Percentiles rank a stretch among this genome's conserved stretches.
Conservation (phyloP, 306 rosid genomes). For the Macrotyloma uniflorum region DNA sequence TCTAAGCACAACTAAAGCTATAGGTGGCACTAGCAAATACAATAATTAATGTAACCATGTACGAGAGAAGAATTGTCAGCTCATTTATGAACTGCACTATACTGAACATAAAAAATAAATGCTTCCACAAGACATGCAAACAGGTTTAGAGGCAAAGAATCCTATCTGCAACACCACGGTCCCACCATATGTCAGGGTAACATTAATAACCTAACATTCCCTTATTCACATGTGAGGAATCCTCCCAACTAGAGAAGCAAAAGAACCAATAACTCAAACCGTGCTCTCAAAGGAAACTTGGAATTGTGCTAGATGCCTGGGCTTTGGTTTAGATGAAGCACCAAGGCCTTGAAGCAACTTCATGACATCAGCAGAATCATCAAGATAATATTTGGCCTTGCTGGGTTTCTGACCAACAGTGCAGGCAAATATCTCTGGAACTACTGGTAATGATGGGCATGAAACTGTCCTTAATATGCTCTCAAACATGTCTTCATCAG, state of each 20-base stretch:
- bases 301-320: constrained; percentile 50
- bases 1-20: constrained; percentile 35
- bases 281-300: constrained; percentile 76
- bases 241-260: constrained; percentile 8
- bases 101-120: constrained; percentile 27
- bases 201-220: constrained; percentile 31
- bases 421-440: constrained; percentile 74
- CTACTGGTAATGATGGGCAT: constrained; percentile 49
- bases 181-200: constrained; percentile 34
- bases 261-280: constrained; percentile 42
- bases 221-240: constrained; percentile 30
- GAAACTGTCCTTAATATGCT: constrained; percentile 60
- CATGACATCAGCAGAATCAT: constrained; percentile 63
- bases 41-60: constrained; percentile 50
- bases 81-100: constrained; percentile 38
- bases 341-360: constrained; percentile 71
- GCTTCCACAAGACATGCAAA: constrained; percentile 24
- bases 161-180: constrained; percentile 32
- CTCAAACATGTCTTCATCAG: constrained; percentile 89
- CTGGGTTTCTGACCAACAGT: constrained; percentile 80
- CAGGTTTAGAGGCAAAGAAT: constrained; percentile 38
- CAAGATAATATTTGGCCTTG: constrained; percentile 79
- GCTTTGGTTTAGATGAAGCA: constrained; percentile 67
- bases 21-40: constrained; percentile 50
- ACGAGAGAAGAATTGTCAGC: constrained; percentile 48